Conservation (phyloP, 2,329 filamentous ascomycete genomes). For the Blastomyces percursus region DNA sequence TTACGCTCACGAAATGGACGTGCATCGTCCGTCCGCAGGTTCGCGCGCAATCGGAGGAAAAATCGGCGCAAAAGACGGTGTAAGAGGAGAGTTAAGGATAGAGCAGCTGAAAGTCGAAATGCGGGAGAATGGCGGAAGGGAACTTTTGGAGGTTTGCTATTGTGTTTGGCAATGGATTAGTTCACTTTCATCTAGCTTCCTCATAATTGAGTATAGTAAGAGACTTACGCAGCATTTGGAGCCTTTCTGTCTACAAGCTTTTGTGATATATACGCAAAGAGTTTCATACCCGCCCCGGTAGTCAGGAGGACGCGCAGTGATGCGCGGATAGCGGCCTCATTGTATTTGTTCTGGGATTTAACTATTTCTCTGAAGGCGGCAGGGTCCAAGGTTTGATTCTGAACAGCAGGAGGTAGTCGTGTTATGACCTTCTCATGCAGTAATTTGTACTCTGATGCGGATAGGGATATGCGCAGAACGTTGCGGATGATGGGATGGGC, state of each 20-base stretch:
- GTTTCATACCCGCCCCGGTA: slow-evolving; percentile 53
- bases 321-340: slow-evolving; percentile 58
- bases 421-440: slow-evolving; percentile 76
- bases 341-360: slow-evolving; percentile 51
- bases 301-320: slow-evolving; percentile 59
- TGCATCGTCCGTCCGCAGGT: slow-evolving; percentile 69
- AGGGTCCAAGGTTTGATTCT: slow-evolving; percentile 43
- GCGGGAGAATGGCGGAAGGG: slow-evolving; percentile 49
- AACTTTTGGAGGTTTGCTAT: slow-evolving; percentile 28
- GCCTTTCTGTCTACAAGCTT: neutral
- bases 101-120: slow-evolving; percentile 66
- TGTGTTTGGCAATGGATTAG: slow-evolving; percentile 5
- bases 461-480: slow-evolving; percentile 70
- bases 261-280: slow-evolving; percentile 42
- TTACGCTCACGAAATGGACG: slow-evolving; percentile 73
- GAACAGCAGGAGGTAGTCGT: slow-evolving; percentile 49
- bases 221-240: slow-evolving; percentile 1
- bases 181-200: neutral
- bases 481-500: slow-evolving; percentile 69
- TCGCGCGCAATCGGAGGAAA: slow-evolving; percentile 65
- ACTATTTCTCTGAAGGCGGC: slow-evolving; percentile 42
- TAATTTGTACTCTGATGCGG: slow-evolving; percentile 73
- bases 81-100: slow-evolving; percentile 75
- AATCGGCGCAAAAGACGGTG: slow-evolving; percentile 87
- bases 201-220: neutral